A percentile compares a stretch with the other conserved stretches of the same genome.
Evolutionary conservation across 805 yeast species (phyloP).

Genomic region (Nakazawaea laoshanensis): DNA sequence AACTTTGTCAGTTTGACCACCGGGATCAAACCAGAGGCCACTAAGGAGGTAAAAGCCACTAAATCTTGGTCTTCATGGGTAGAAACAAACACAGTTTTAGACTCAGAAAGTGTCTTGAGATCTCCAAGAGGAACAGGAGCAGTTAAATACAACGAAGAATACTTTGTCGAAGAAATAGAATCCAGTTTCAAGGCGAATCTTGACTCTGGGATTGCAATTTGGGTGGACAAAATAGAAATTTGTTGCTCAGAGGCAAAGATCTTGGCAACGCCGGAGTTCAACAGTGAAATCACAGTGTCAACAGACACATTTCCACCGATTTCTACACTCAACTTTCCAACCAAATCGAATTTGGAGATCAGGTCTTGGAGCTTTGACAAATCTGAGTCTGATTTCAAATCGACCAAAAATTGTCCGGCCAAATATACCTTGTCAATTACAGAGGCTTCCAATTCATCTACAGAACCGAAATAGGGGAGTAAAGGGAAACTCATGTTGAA

Average conservation of each 20-base stretch:
- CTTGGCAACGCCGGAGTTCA: slow-evolving; percentile 19
- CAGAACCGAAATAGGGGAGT: slow-evolving; percentile 18
- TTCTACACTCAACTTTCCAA: slow-evolving; percentile 8
- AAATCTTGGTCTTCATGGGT: slow-evolving; percentile 10
- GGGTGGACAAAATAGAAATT: slow-evolving; percentile 1
- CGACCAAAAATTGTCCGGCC: slow-evolving; percentile 21
- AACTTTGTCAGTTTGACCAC: slow-evolving; percentile 21
- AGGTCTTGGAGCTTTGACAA: slow-evolving; percentile 1
- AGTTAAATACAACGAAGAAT: slow-evolving; percentile 15
- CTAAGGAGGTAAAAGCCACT: slow-evolving; percentile 15
- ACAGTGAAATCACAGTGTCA: slow-evolving; percentile 8
- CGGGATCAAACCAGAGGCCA: slow-evolving; percentile 27
- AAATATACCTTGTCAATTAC: slow-evolving; percentile 13
- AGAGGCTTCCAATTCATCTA: slow-evolving; percentile 10
- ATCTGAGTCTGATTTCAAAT: slow-evolving; percentile 4
- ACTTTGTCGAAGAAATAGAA: slow-evolving; percentile 12
- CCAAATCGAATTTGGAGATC: slow-evolving; percentile 3
- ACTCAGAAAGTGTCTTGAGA: slow-evolving; percentile 11
- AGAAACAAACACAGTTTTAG: slow-evolving; percentile 16
- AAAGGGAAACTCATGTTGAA: slow-evolving; percentile 23
- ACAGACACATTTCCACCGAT: slow-evolving; percentile 10
- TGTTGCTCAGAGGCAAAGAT: slow-evolving; percentile 6
- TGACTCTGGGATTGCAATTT: slow-evolving; percentile 21
- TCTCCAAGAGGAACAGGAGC: slow-evolving; percentile 13
- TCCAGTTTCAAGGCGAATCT: slow-evolving; percentile 20